These are phyloP conservation scores for Tylopilus sp. DNA, from an alignment of 768 basidiomycete species.

Conservation along the genomic window DNA sequence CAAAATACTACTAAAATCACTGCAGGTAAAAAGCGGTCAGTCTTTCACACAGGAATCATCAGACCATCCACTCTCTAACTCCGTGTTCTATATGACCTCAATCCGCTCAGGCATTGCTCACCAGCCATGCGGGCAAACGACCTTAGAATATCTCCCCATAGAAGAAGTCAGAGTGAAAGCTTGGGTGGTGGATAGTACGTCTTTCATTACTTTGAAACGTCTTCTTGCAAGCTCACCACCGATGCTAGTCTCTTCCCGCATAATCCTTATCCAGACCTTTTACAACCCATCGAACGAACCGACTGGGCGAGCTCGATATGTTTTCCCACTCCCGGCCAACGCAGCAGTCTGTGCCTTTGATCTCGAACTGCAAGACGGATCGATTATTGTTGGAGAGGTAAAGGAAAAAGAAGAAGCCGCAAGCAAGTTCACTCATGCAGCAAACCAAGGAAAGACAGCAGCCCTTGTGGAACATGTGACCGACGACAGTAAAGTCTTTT, in stretches of 20 bases:
- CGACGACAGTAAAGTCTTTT: conserved; percentile 45
- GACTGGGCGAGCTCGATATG: conserved; percentile 48
- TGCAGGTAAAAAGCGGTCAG: conserved; percentile 11
- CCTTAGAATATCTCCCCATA: conserved; percentile 35
- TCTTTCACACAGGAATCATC: conserved; percentile 3
- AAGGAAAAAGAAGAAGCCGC: conserved; percentile 47
- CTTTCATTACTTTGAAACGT: conserved; percentile 1
- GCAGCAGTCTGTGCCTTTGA: conserved; percentile 55
- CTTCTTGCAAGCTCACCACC: background rate
- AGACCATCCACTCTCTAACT: background rate
- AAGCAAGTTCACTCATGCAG: conserved; percentile 38
- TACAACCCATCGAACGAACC: conserved; percentile 34
- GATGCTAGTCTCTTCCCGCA: conserved; percentile 40
- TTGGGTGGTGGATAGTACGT: conserved; percentile 43
- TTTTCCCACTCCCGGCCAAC: conserved; percentile 55
- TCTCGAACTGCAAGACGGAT: conserved; percentile 43
- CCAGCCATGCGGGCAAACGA: conserved; percentile 20
- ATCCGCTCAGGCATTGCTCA: conserved; percentile 30
- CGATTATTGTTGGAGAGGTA: conserved; percentile 40
- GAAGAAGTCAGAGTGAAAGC: conserved; percentile 40
- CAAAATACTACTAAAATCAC: too few species aligned
- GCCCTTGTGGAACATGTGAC: conserved; percentile 48
- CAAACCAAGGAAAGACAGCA: conserved; percentile 37
- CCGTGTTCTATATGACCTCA: conserved; percentile 15
- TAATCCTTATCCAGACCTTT: conserved; percentile 41